Conservation (phyloP, 2,329 filamentous ascomycete species). For the Colletotrichum echinochloae region DNA sequence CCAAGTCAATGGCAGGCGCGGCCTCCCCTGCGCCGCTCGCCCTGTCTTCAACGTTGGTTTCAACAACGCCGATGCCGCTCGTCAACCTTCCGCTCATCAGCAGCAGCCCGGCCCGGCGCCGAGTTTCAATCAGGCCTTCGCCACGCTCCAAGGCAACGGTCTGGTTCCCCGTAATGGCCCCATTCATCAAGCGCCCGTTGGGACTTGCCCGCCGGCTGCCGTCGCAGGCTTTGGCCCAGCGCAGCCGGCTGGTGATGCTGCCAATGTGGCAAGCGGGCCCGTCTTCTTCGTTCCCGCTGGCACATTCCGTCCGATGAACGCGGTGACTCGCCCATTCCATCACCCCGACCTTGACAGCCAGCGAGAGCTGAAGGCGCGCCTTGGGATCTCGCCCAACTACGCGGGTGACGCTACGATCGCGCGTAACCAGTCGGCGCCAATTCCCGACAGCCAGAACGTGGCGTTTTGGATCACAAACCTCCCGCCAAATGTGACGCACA, state of each 20-base stretch:
- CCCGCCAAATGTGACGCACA: constrained; percentile 55
- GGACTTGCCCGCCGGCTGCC: neutral
- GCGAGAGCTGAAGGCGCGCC: constrained; percentile 15
- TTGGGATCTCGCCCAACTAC: constrained; percentile 52
- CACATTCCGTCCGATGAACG: constrained; percentile 24
- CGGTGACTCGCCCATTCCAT: constrained; percentile 10
- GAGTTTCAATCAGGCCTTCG: neutral
- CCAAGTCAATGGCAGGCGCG: neutral
- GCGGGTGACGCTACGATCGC: constrained; percentile 51
- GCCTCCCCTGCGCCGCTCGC: neutral
- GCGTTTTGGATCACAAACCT: constrained; percentile 66
- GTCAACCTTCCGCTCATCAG: neutral
- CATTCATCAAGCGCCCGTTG: neutral
- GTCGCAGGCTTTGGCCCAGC: neutral
- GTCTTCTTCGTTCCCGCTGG: constrained; percentile 1
- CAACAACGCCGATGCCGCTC: neutral
- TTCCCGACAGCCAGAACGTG: constrained; percentile 58
- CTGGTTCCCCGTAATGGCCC: neutral
- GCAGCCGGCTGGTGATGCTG: neutral
- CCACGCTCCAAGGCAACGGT: neutral
- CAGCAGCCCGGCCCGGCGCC: neutral
- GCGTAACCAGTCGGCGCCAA: constrained; percentile 55
- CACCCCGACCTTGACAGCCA: constrained; percentile 14
- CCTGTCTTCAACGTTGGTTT: neutral
- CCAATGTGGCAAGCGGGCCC: neutral